These are phyloP conservation scores for Leishmania tropica DNA, from an alignment of 208 protist species.

Conservation along the genomic window DNA sequence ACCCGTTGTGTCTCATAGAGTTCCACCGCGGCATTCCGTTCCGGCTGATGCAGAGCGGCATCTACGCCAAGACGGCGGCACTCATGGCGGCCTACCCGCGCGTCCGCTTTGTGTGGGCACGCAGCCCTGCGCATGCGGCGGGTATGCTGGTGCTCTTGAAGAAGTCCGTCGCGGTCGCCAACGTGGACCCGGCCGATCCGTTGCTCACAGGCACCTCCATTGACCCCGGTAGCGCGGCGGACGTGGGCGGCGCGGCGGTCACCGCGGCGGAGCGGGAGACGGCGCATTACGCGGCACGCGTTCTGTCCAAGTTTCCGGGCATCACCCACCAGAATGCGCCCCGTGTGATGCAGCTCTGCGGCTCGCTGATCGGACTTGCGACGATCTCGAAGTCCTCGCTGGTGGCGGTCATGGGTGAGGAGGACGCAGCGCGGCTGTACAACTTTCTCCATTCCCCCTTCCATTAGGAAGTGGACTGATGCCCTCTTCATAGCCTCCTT, in stretches of 20 bases:
- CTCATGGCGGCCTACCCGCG: conserved; percentile 68
- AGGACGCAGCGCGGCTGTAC: conserved; percentile 53
- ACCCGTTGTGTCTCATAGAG: conserved; percentile 79
- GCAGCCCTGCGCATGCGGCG: conserved; percentile 72
- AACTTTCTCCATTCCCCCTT: conserved; percentile 71
- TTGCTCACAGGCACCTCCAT: conserved; percentile 52
- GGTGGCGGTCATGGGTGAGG: conserved; percentile 45
- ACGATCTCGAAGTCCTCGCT: conserved; percentile 67
- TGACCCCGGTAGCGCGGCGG: conserved; percentile 28
- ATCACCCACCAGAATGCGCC: conserved; percentile 61
- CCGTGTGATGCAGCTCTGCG: conserved; percentile 70
- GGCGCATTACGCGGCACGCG: conserved; percentile 69
- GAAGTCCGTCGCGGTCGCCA: conserved; percentile 48
- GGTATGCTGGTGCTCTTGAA: conserved; percentile 73
- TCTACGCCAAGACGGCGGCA: conserved; percentile 65
- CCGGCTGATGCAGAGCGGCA: conserved; percentile 40
- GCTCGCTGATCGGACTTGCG: conserved; percentile 77
- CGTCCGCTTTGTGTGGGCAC: conserved; percentile 73
- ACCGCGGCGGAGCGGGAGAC: conserved; percentile 37
- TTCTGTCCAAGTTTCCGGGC: conserved; percentile 79
- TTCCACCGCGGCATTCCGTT: conserved; percentile 68
- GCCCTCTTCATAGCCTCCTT: not conserved
- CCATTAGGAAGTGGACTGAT: conserved; percentile 21
- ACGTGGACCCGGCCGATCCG: conserved; percentile 65
- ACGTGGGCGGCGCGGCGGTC: conserved; percentile 24